Evolutionary conservation across 495 filamentous ascomycete species (phyloP).

Genomic region (Cercophora samala): DNA sequence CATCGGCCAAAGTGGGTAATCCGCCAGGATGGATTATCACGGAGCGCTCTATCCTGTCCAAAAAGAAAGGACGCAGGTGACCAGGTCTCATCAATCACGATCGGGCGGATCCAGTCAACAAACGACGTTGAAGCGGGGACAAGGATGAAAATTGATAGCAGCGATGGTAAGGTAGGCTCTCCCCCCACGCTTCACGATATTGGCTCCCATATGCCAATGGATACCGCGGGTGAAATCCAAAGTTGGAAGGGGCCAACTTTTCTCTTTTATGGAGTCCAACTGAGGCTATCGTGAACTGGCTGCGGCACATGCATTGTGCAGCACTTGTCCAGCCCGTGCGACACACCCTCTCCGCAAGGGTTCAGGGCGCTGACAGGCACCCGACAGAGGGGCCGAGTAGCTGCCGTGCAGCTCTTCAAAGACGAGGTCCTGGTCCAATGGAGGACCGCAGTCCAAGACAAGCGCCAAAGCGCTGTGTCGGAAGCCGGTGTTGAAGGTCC

Average conservation of each 20-base stretch:
- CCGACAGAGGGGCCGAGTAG: background rate
- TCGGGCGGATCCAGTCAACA: background rate
- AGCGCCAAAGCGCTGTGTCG: background rate
- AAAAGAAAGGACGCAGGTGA: conserved; percentile 2
- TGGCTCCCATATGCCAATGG: background rate
- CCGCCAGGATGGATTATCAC: conserved; percentile 8
- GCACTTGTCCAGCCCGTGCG: background rate
- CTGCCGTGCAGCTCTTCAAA: background rate
- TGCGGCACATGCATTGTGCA: conserved; percentile 11
- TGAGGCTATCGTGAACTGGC: conserved; percentile 17
- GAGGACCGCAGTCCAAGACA: background rate
- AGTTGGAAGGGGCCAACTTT: conserved; percentile 12
- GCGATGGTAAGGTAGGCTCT: background rate
- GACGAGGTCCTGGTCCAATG: background rate
- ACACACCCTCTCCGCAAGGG: background rate
- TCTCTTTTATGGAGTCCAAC: conserved; percentile 17
- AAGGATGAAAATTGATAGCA: background rate
- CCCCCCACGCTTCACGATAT: conserved; percentile 14
- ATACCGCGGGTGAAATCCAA: conserved; percentile 14
- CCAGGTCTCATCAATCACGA: conserved; percentile 2
- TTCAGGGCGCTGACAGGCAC: background rate
- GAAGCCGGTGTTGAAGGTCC: background rate
- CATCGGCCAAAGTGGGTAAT: conserved; percentile 17
- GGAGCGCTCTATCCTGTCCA: conserved; percentile 4
- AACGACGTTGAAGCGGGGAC: background rate